These are phyloP conservation scores for Xylariaceae sp. DNA, from an alignment of 2,329 filamentous ascomycete genomes.

Conservation along the genomic window DNA sequence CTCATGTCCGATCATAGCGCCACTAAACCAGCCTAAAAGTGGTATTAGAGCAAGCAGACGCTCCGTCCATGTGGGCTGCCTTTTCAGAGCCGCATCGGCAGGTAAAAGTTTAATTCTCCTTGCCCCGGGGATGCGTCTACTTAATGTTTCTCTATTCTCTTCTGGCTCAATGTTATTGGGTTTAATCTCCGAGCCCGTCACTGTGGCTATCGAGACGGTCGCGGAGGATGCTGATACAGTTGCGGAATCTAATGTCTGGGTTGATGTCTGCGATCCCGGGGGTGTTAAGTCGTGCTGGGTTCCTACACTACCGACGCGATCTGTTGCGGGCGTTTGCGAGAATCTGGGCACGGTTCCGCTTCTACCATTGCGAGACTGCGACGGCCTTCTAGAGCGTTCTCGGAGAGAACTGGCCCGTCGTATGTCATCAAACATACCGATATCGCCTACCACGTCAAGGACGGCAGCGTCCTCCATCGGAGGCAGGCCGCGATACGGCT, in stretches of 20 bases:
- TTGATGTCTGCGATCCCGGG: constrained; percentile 56
- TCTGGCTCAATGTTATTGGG: constrained; percentile 35
- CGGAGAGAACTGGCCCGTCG: constrained; percentile 20
- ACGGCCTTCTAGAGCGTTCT: constrained; percentile 31
- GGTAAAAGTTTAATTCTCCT: constrained; percentile 69
- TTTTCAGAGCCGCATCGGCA: constrained; percentile 72
- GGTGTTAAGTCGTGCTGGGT: constrained; percentile 47
- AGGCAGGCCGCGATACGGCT: constrained; percentile 69
- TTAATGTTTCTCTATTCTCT: constrained; percentile 52
- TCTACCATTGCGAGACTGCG: constrained; percentile 33
- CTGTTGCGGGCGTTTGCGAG: constrained; percentile 32
- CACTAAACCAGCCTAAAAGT: constrained; percentile 74
- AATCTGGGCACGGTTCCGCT: constrained; percentile 39
- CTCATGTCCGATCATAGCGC: constrained; percentile 74
- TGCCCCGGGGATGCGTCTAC: constrained; percentile 69
- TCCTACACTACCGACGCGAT: constrained; percentile 18
- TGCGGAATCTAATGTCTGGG: constrained; percentile 62
- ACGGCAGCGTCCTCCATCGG: constrained; percentile 69
- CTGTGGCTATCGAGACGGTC: constrained; percentile 53
- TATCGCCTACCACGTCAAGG: constrained; percentile 54
- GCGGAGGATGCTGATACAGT: constrained; percentile 49
- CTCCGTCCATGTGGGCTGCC: constrained; percentile 69
- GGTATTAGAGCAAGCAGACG: constrained; percentile 69
- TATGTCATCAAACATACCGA: constrained; percentile 42
- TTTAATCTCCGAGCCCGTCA: constrained; percentile 43